Conservation (phyloP, 345 rosid genomes). For the Bruguiera sexangula region DNA sequence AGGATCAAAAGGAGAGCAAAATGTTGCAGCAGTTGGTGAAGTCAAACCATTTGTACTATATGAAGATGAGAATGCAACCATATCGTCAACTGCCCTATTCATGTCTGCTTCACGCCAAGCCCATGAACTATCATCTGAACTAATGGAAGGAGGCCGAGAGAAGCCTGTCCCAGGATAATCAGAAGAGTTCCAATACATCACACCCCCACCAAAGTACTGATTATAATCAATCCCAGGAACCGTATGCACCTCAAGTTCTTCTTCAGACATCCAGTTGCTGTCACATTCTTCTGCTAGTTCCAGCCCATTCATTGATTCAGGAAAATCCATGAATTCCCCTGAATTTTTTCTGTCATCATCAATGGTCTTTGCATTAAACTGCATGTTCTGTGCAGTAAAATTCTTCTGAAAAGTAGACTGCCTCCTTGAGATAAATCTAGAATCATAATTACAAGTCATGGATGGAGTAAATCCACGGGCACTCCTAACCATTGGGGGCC, state of each 20-base stretch:
- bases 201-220: slow-evolving; percentile 95
- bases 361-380: slow-evolving; percentile 30
- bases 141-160: slow-evolving; percentile 93
- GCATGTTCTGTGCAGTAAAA: slow-evolving; percentile 39
- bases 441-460: slow-evolving; percentile 63
- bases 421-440: slow-evolving; percentile 56
- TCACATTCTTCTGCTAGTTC: slow-evolving; percentile 70
- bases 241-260: slow-evolving; percentile 78
- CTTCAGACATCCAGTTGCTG: slow-evolving; percentile 86
- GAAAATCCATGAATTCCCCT: slow-evolving; percentile 56
- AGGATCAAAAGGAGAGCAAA: slow-evolving; percentile 86
- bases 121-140: slow-evolving; percentile 99
- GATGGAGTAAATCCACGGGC: slow-evolving; percentile 63
- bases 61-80: slow-evolving; percentile 95
- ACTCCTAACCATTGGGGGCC: slow-evolving; percentile 93
- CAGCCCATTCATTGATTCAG: slow-evolving; percentile 50
- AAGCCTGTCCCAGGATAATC: slow-evolving; percentile 79
- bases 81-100: slow-evolving; percentile 90
- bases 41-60: slow-evolving; percentile 89
- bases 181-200: slow-evolving; percentile 97
- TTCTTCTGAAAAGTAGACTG: slow-evolving; percentile 52
- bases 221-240: slow-evolving; percentile 87
- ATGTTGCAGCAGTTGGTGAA: slow-evolving; percentile 88
- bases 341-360: slow-evolving; percentile 53
- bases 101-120: slow-evolving; percentile 97